These are phyloP conservation scores for Diaporthe humulicola DNA, from an alignment of 2,329 filamentous ascomycete species.

Conservation along the genomic window DNA sequence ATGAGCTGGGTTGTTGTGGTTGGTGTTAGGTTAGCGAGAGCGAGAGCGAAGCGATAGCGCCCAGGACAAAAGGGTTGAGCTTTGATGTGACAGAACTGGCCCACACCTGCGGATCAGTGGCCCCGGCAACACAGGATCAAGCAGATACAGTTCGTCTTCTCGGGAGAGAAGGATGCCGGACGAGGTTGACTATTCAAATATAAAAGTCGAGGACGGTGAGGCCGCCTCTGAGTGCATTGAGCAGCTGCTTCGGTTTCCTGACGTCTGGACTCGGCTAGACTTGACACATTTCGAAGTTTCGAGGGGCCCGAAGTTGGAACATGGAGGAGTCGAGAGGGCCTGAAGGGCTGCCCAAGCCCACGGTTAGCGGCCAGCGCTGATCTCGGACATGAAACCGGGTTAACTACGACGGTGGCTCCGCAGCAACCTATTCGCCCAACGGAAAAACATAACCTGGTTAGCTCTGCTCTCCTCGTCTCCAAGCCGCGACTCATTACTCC, in stretches of 20 bases:
- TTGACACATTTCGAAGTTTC: slow-evolving; percentile 32
- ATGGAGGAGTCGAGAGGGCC: slow-evolving; percentile 14
- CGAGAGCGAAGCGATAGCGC: slow-evolving; percentile 34
- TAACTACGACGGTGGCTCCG: slow-evolving; percentile 2
- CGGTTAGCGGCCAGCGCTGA: slow-evolving; percentile 16
- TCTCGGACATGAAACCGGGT: slow-evolving; percentile 34
- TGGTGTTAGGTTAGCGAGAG: slow-evolving; percentile 33
- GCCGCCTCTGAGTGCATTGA: slow-evolving; percentile 18
- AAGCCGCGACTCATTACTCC: slow-evolving; percentile 20
- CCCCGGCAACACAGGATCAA: slow-evolving; percentile 23
- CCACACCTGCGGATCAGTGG: slow-evolving; percentile 23
- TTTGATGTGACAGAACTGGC: slow-evolving; percentile 5
- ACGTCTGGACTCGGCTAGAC: slow-evolving; percentile 34
- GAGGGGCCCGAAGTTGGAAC: slow-evolving; percentile 22
- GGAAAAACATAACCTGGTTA: slow-evolving; percentile 29
- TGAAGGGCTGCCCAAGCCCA: slow-evolving; percentile 4
- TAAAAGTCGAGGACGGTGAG: slow-evolving; percentile 22
- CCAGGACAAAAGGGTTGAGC: not conserved
- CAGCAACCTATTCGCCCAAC: slow-evolving; percentile 21
- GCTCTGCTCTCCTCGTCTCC: slow-evolving; percentile 6
- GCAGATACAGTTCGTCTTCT: slow-evolving; percentile 11
- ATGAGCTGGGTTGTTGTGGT: not conserved
- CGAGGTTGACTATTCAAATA: slow-evolving; percentile 33
- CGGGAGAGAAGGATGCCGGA: slow-evolving; percentile 22
- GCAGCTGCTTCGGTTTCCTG: slow-evolving; percentile 6